A percentile compares a stretch with the other conserved stretches of the same genome.
Conservation (phyloP, 306 rosid genomes). For the Corylus heterophylla region DNA sequence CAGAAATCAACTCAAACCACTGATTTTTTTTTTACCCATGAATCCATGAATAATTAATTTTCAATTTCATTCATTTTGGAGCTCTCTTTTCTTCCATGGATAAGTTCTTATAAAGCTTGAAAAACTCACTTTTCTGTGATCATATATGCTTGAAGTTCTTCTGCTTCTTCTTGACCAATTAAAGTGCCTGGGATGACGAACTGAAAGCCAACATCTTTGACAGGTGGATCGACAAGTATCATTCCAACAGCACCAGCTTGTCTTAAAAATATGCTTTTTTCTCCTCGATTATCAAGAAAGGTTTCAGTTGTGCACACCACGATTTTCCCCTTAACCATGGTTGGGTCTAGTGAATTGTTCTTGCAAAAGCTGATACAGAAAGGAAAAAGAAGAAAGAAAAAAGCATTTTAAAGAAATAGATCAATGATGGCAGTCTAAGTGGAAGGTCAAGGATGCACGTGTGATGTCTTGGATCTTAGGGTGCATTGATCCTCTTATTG, state of each 20-base stretch:
- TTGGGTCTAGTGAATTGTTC: constrained; percentile 48
- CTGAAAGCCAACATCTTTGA: constrained; percentile 58
- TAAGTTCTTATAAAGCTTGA: constrained; percentile 3
- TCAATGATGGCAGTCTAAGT: constrained; percentile 13
- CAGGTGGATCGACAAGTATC: constrained; percentile 63
- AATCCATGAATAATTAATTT: constrained; percentile 1
- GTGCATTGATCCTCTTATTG: too few species aligned
- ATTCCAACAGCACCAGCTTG: constrained; percentile 73
- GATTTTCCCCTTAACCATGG: constrained; percentile 58
- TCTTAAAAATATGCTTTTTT: constrained; percentile 39
- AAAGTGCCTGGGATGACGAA: constrained; percentile 60
- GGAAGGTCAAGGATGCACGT: too few species aligned
- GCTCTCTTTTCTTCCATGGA: background rate
- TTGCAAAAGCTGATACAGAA: constrained; percentile 58
- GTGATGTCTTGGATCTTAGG: too few species aligned
- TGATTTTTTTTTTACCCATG: background rate
- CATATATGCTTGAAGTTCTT: constrained; percentile 62
- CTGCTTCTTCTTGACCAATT: constrained; percentile 56
- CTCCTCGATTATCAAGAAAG: constrained; percentile 33
- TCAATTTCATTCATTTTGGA: background rate
- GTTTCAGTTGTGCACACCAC: constrained; percentile 59
- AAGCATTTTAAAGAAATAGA: background rate
- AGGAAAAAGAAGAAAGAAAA: constrained; percentile 12
- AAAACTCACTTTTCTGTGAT: constrained; percentile 55
- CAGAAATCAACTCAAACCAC: constrained; percentile 11